These are phyloP conservation scores for Raffaelea deltoideospora DNA, from an alignment of 2,329 filamentous ascomycete species.

Conservation along the genomic window DNA sequence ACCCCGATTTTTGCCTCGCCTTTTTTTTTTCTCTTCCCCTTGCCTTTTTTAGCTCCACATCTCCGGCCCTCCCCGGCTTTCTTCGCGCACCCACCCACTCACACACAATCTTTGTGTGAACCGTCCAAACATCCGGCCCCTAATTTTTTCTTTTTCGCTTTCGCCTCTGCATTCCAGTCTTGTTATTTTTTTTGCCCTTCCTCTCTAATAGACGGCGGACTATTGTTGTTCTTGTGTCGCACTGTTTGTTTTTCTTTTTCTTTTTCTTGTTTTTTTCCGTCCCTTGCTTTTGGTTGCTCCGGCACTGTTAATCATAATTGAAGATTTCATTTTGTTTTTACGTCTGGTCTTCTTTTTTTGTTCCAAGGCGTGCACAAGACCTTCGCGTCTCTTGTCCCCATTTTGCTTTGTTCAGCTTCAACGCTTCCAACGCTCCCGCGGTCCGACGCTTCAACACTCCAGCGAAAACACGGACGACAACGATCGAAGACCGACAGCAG, in stretches of 20 bases:
- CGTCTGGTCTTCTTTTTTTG: neutral
- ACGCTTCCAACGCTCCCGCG: conserved; percentile 1
- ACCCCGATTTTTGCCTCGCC: conserved; percentile 1
- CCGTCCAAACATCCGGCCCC: conserved; percentile 1
- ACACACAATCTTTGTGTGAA: conserved; percentile 1
- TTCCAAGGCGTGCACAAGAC: no score
- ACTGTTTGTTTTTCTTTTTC: neutral
- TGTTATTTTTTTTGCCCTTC: neutral
- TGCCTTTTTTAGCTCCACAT: conserved; percentile 4
- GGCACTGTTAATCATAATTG: no score
- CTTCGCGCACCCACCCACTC: conserved; percentile 3
- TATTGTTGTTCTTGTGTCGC: neutral
- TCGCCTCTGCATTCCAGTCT: neutral
- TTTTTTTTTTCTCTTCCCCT: neutral
- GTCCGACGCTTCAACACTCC: conserved; percentile 1
- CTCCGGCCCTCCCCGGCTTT: conserved; percentile 9
- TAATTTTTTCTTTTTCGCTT: neutral
- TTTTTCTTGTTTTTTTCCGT: neutral
- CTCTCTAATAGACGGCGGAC: no score
- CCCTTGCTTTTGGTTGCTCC: neutral
- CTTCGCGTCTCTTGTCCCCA: neutral
- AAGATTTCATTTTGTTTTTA: no score
- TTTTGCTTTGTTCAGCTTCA: neutral
- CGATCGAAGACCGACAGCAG: no score
- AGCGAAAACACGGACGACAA: no score